Conservation (phyloP, 1,139 yeast species). For the Blastobotrys aristatus region DNA sequence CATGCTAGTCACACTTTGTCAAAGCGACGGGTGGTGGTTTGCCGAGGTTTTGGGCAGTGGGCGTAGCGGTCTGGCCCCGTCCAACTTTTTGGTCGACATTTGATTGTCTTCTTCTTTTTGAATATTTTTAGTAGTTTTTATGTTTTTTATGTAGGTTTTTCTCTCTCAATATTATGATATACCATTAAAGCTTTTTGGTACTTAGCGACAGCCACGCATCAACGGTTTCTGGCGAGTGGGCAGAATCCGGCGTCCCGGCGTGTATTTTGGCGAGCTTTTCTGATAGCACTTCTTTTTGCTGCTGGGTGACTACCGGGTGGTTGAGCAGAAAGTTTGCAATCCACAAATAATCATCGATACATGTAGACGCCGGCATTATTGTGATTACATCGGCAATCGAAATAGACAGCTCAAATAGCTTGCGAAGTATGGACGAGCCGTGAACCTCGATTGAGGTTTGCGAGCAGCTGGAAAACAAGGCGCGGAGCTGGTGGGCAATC, state of each 20-base stretch:
- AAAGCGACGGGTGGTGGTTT: slow-evolving; percentile 89
- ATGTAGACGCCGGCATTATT: slow-evolving; percentile 17
- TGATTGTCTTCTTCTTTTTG: not conserved
- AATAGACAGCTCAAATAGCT: slow-evolving; percentile 20
- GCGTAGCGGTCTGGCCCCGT: slow-evolving; percentile 73
- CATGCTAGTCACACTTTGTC: slow-evolving; percentile 64
- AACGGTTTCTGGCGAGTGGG: not conserved
- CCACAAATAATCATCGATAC: slow-evolving; percentile 21
- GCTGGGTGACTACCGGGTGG: slow-evolving; percentile 15
- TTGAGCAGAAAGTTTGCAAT: slow-evolving; percentile 18
- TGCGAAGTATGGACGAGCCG: slow-evolving; percentile 19
- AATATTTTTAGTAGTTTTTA: not conserved
- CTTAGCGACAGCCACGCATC: not conserved
- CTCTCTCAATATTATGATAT: not conserved
- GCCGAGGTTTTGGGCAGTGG: slow-evolving; percentile 56
- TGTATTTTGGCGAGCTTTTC: slow-evolving; percentile 16
- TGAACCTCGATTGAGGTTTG: slow-evolving; percentile 18
- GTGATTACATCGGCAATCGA: slow-evolving; percentile 21
- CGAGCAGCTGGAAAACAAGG: slow-evolving; percentile 15
- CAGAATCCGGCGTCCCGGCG: not conserved
- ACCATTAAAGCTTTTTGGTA: not conserved
- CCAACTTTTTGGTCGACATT: slow-evolving; percentile 46
- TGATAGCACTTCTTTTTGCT: slow-evolving; percentile 16
- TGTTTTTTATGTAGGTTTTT: not conserved
- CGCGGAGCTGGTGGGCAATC: slow-evolving; percentile 18